Conservation (phyloP, 106 monocot genomes). For the Apostasia ramifera region DNA sequence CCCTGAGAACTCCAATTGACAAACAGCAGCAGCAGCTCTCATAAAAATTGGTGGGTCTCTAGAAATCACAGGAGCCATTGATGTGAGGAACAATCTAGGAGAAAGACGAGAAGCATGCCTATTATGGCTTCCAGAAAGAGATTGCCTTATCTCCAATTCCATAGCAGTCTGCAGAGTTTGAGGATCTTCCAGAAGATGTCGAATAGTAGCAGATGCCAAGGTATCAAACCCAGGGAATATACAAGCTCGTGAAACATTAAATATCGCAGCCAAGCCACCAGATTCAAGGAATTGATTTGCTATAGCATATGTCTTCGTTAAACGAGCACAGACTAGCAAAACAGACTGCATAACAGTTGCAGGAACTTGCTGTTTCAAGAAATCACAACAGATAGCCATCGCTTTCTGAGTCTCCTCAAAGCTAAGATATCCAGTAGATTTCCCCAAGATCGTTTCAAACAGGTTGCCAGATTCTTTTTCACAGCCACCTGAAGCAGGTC, state of each 20-base stretch:
- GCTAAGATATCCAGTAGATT: slow-evolving; percentile 52
- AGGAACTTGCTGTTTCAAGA: slow-evolving; percentile 53
- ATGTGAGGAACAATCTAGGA: slow-evolving; percentile 47
- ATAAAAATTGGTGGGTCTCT: slow-evolving; percentile 65
- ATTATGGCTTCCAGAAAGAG: slow-evolving; percentile 31
- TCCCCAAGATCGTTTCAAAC: slow-evolving; percentile 54
- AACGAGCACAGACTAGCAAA: slow-evolving; percentile 57
- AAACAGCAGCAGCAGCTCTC: slow-evolving; percentile 58
- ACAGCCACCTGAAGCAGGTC: slow-evolving; percentile 12
- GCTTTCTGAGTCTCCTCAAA: slow-evolving; percentile 44
- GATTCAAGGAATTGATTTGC: slow-evolving; percentile 55
- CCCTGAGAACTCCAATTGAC: slow-evolving; percentile 61
- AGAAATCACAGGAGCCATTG: slow-evolving; percentile 67
- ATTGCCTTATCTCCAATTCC: slow-evolving; percentile 73
- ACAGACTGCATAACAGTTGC: slow-evolving; percentile 59
- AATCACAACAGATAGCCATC: slow-evolving; percentile 40
- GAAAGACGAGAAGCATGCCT: slow-evolving; percentile 43
- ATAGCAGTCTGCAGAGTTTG: slow-evolving; percentile 79
- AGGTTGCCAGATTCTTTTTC: slow-evolving; percentile 26
- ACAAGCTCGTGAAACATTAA: slow-evolving; percentile 47
- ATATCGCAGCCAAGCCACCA: slow-evolving; percentile 49
- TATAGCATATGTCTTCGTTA: slow-evolving; percentile 62
- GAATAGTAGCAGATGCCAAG: slow-evolving; percentile 56
- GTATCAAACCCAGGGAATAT: slow-evolving; percentile 75
- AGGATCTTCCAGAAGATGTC: slow-evolving; percentile 77